Conservation (phyloP, 2,329 filamentous ascomycete species). For the Clonostachys rhizophaga region DNA sequence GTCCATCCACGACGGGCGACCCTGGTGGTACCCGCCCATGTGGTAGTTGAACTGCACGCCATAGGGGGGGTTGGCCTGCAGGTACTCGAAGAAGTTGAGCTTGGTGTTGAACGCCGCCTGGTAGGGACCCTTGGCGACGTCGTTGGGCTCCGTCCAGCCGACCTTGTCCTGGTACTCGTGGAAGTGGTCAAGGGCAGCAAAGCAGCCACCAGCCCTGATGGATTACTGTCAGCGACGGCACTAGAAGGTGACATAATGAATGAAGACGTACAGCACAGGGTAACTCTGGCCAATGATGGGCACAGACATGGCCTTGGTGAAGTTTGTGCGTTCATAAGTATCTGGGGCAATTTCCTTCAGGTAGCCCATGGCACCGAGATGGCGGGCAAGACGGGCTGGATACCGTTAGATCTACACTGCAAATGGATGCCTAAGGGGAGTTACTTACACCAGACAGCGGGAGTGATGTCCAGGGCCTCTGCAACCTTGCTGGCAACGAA, state of each 20-base stretch:
- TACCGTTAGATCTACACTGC: neutral
- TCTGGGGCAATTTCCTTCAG: conserved; percentile 25
- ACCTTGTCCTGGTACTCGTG: conserved; percentile 19
- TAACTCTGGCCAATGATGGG: conserved; percentile 26
- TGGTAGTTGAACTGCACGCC: conserved; percentile 27
- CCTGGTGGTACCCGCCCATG: conserved; percentile 25
- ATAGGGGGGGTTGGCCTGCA: conserved; percentile 17
- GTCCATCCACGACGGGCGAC: conserved; percentile 25
- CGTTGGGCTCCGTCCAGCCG: conserved; percentile 18
- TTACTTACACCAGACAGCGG: conserved; percentile 16
- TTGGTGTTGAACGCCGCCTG: conserved; percentile 24
- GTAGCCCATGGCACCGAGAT: conserved; percentile 31
- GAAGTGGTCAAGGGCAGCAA: conserved; percentile 14
- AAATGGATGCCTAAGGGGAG: neutral
- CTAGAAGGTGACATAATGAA: neutral
- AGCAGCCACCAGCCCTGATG: conserved; percentile 5
- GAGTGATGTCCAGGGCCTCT: conserved; percentile 13
- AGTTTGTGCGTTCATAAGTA: conserved; percentile 30
- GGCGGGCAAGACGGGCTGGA: conserved; percentile 24
- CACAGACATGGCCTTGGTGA: conserved; percentile 24
- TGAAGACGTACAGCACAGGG: conserved; percentile 15
- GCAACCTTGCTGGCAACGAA: conserved; percentile 25
- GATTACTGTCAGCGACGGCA: neutral
- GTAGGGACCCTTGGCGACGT: conserved; percentile 2
- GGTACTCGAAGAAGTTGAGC: conserved; percentile 23